Evolutionary conservation across 306 rosid genomes (phyloP).

Genomic region (Malus orientalis): DNA sequence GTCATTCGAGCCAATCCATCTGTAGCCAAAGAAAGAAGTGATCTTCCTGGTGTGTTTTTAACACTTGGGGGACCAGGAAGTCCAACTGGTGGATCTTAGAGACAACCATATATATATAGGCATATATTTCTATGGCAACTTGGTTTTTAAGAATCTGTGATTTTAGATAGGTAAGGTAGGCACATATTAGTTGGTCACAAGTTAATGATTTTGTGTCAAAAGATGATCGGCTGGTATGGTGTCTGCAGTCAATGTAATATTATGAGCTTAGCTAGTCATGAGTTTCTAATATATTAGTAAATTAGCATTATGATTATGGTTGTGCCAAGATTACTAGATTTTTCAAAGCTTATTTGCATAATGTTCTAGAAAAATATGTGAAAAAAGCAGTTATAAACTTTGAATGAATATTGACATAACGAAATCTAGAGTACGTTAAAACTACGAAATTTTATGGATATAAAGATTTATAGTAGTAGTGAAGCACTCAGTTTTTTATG

Average conservation of each 20-base stretch:
- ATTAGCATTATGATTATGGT: neutral
- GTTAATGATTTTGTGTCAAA: neutral
- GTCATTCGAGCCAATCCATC: conserved; percentile 28
- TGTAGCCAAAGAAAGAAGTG: conserved; percentile 47
- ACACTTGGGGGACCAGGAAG: conserved; percentile 84
- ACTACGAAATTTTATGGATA: too few species aligned
- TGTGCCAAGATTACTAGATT: neutral
- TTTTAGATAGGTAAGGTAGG: neutral
- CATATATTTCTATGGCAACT: neutral
- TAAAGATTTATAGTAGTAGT: too few species aligned
- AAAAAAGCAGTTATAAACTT: too few species aligned
- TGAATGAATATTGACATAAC: too few species aligned
- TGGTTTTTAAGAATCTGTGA: conserved; percentile 21
- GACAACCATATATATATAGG: neutral
- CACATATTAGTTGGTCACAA: neutral
- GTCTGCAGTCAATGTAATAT: neutral
- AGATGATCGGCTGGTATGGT: conserved; percentile 3
- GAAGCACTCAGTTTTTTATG: too few species aligned
- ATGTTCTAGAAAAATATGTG: neutral
- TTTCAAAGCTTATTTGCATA: neutral
- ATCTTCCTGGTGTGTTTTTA: conserved; percentile 69
- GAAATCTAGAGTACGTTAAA: too few species aligned
- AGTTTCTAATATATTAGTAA: neutral
- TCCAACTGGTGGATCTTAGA: conserved; percentile 29
- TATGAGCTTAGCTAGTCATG: neutral